Evolutionary conservation across 2,329 filamentous ascomycete genomes (phyloP).

Genomic region (Metarhizium rileyi): DNA sequence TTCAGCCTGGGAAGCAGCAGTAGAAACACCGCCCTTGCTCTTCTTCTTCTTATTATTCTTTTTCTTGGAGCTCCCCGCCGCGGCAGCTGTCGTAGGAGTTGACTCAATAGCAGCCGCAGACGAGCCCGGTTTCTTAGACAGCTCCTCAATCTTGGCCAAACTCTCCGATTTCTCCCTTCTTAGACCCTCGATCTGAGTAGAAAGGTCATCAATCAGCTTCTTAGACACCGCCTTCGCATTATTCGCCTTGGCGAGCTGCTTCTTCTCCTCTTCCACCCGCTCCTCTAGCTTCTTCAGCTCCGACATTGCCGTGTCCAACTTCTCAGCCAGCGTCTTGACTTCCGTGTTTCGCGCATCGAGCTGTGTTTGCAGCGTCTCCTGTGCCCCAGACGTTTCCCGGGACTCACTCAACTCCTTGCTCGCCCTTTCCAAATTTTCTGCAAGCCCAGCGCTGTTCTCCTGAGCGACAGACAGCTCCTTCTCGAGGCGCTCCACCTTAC

Average conservation of each 20-base stretch:
- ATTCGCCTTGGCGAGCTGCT: constrained; percentile 25
- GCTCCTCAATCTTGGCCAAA: constrained; percentile 25
- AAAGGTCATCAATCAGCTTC: constrained; percentile 29
- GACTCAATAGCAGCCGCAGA: constrained; percentile 10
- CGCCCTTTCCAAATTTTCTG: constrained; percentile 56
- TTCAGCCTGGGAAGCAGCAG: constrained; percentile 23
- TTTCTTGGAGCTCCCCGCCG: constrained; percentile 27
- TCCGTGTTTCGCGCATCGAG: constrained; percentile 38
- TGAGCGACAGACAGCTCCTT: constrained; percentile 61
- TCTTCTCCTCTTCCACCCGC: constrained; percentile 24
- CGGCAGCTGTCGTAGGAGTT: constrained; percentile 13
- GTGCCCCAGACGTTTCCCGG: constrained; percentile 28
- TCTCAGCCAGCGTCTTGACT: constrained; percentile 39
- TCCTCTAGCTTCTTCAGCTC: constrained; percentile 35
- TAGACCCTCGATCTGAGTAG: constrained; percentile 25
- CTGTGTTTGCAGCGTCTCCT: constrained; percentile 39
- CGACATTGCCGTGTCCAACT: constrained; percentile 32
- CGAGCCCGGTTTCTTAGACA: constrained; percentile 34
- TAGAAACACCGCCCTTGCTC: constrained; percentile 54
- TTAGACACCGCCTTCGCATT: constrained; percentile 32
- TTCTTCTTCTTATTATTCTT: constrained; percentile 93
- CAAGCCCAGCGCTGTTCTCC: constrained; percentile 59
- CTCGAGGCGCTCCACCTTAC: constrained; percentile 58
- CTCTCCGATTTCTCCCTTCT: constrained; percentile 24
- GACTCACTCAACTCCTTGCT: constrained; percentile 50